Evolutionary conservation across 768 basidiomycete species (phyloP).

Genomic region (Tephrocybe rancida): DNA sequence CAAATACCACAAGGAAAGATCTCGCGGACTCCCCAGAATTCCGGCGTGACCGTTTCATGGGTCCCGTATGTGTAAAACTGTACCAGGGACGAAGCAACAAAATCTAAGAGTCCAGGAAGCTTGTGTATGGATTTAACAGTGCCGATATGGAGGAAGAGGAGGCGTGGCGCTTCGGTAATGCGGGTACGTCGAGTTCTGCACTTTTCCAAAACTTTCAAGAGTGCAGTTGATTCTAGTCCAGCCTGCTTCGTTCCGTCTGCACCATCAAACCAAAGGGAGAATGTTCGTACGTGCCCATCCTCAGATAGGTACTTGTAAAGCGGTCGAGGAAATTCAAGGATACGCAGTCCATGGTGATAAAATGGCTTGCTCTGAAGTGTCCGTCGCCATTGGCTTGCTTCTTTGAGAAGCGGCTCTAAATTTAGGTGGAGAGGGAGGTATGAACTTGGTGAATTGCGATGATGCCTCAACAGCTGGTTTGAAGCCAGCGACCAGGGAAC

Average conservation of each 20-base stretch:
- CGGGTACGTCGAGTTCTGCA: conserved; percentile 41
- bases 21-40: conserved; percentile 63
- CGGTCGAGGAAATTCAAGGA: conserved; percentile 49
- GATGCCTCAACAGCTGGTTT: conserved; percentile 30
- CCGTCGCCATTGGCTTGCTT: conserved; percentile 21
- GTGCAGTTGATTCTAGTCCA: conserved; percentile 44
- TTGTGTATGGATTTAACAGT: conserved; percentile 50
- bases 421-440: conserved; percentile 19
- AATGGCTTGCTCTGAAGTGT: conserved; percentile 24
- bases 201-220: conserved; percentile 46
- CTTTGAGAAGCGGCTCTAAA: conserved; percentile 19
- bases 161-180: conserved; percentile 36
- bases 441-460: conserved; percentile 20
- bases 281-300: conserved; percentile 34
- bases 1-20: conserved; percentile 68
- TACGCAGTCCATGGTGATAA: conserved; percentile 42
- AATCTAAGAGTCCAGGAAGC: conserved; percentile 50
- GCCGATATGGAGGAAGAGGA: conserved; percentile 70
- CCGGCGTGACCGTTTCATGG: conserved; percentile 50
- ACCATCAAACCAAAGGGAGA: conserved; percentile 49
- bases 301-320: conserved; percentile 49
- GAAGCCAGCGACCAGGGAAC: conserved; percentile 48
- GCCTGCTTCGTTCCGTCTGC: conserved; percentile 30
- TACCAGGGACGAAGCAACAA: conserved; percentile 46
- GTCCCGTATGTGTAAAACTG: conserved; percentile 74